Conservation (phyloP, 2,329 filamentous ascomycete genomes). For the Exophiala spinifera region DNA sequence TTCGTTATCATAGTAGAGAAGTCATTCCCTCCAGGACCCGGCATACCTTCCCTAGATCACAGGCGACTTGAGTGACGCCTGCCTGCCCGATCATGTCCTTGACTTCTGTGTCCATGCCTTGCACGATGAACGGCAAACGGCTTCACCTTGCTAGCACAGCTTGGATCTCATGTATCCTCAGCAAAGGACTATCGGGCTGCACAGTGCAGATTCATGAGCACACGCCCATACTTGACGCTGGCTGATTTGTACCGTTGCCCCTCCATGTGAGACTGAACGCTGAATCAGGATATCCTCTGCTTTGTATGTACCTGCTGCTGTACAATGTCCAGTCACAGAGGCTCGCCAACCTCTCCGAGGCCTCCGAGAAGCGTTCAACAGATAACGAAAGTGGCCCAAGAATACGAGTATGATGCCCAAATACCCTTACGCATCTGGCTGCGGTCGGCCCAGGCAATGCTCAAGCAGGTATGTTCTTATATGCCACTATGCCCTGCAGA, state of each 20-base stretch:
- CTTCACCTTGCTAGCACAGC: slow-evolving; percentile 5
- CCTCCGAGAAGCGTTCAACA: slow-evolving; percentile 70
- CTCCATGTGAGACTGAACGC: slow-evolving; percentile 3
- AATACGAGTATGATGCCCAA: slow-evolving; percentile 75
- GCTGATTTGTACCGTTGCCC: background rate
- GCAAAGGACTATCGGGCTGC: background rate
- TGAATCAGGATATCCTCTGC: background rate
- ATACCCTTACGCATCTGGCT: slow-evolving; percentile 80
- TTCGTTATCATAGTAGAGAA: too few relatives aligned
- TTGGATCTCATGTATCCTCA: slow-evolving; percentile 5
- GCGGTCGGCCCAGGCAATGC: slow-evolving; percentile 72
- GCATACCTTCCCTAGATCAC: slow-evolving; percentile 12
- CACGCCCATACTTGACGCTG: slow-evolving; percentile 2
- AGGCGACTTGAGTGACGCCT: slow-evolving; percentile 18
- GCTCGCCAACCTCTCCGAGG: slow-evolving; percentile 16
- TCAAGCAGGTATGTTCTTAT: slow-evolving; percentile 66
- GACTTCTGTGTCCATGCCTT: slow-evolving; percentile 10
- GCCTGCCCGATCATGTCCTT: slow-evolving; percentile 8
- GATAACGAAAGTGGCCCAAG: slow-evolving; percentile 69
- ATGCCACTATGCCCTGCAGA: background rate
- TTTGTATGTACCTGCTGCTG: slow-evolving; percentile 1
- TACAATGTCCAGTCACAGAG: slow-evolving; percentile 21
- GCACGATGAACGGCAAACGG: slow-evolving; percentile 15
- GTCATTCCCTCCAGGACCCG: background rate
- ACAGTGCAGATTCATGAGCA: background rate